Base-by-base conservation (phyloP, 441 rosid genomes). In the Euphorbia celastroides region DNA sequence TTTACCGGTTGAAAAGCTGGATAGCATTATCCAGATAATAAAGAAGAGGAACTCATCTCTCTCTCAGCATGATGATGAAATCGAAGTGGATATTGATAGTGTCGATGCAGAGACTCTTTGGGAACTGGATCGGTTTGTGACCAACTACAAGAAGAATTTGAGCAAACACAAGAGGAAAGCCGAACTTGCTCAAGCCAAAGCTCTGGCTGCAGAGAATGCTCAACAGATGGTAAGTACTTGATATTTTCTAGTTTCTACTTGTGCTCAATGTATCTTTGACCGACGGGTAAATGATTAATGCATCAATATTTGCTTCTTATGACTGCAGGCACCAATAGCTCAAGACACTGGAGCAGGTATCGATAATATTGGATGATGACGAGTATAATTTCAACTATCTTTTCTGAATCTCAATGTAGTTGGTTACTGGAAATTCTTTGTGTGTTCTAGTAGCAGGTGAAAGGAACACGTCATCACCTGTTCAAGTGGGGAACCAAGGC, bases 31-130 rank as follows among this genome's bases (percentile, higher is more conserved):
- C 19, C 94, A 88, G 71, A 94, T 94, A 30, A 93, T 92, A 75
- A 92, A 82, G 84, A 92, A 87, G 80, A 88, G 97, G 76, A 94
- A 87, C 78, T 82, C 99, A 1, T 72, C 94, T 14, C 83, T 94
- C 44, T 79, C 75, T 68, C 90, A 86, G 67, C 88, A 82, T 36
- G 99, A 92, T 41, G 97, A 87, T 71, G 99, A 94, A 78, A 92
- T 94, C 70, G 99, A 94, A 78, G 98, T 94, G 32, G 99, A 94
- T 78, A 94, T 94, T 77, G 99, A 94, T 76, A 86, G 88, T 81
- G 98, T 94, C 79, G 99, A 94, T 77, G 83, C 90, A 0, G 99
- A 94, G 85, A 95, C 99, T 60, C 87, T 94, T 44, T 94, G 99
- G 99, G 99, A 94, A 82, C 86, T 94, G 57, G 99, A 92, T 76